A percentile compares a stretch with the other conserved stretches of the same genome.
phyloP scores from a whole-genome alignment of 768 basidiomycete species.

The Panaeolus cyanescens region DNA sequence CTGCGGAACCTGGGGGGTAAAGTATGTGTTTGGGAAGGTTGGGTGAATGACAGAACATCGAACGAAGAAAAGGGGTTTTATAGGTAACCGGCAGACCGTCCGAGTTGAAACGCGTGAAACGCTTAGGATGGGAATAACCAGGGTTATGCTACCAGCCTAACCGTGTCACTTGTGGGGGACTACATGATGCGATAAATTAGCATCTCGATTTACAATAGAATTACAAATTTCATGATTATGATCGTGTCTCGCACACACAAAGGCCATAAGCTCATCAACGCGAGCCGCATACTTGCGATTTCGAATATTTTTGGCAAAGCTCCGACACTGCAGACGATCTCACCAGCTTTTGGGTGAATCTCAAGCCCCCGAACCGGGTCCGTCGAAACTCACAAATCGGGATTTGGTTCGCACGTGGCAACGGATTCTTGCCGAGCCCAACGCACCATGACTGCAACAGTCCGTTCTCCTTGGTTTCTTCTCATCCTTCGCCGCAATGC shows the following conservation, averaged over 20 bases:
- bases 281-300: neutral
- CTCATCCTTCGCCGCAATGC: conserved; percentile 6
- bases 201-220: conserved; percentile 13
- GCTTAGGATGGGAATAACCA: conserved; percentile 22
- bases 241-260: conserved; percentile 18
- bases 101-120: conserved; percentile 18
- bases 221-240: conserved; percentile 18
- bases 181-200: conserved; percentile 25
- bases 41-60: conserved; percentile 8
- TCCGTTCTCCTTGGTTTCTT: conserved; percentile 6
- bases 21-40: conserved; percentile 5
- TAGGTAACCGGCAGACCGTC: conserved; percentile 13
- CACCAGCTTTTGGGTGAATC: conserved; percentile 6
- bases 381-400: conserved; percentile 5
- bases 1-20: conserved; percentile 8
- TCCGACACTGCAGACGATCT: neutral
- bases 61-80: conserved; percentile 15
- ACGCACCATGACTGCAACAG: conserved; percentile 7
- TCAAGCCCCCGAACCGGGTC: conserved; percentile 18
- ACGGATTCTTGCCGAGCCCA: conserved; percentile 14
- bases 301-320: conserved; percentile 1
- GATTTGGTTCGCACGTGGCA: conserved; percentile 21
- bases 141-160: conserved; percentile 21
- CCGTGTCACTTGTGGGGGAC: conserved; percentile 24
- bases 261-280: conserved; percentile 3